A percentile compares a stretch with the other conserved stretches of the same genome.
phyloP scores from a whole-genome alignment of 2,329 filamentous ascomycete genomes.

The Blastomyces parvus region DNA sequence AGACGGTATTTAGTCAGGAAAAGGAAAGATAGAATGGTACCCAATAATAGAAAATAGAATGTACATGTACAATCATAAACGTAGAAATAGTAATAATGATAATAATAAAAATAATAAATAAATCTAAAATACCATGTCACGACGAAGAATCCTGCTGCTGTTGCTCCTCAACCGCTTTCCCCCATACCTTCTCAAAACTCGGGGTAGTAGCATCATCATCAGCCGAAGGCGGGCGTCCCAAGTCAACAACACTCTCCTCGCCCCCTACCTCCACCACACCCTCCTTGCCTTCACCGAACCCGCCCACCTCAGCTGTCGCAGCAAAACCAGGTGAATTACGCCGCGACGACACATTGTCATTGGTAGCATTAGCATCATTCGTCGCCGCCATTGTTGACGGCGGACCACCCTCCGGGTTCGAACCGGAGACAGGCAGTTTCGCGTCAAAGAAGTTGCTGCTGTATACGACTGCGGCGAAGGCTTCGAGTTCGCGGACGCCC shows the following conservation, averaged over 20 bases:
- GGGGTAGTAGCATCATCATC: not conserved
- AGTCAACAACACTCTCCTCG: slow-evolving; percentile 7
- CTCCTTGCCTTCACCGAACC: not conserved
- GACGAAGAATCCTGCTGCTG: not conserved
- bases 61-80: not conserved
- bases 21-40: no score
- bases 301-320: not conserved
- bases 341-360: not conserved
- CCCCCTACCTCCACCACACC: not conserved
- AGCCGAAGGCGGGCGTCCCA: not conserved
- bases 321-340: not conserved
- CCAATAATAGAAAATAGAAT: not conserved
- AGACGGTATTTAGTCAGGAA: no score
- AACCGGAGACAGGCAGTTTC: slow-evolving; percentile 1
- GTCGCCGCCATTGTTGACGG: not conserved
- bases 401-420: not conserved
- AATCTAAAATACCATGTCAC: slow-evolving; percentile 22
- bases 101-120: slow-evolving; percentile 16
- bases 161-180: slow-evolving; percentile 13
- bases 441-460: slow-evolving; percentile 37
- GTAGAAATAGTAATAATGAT: not conserved
- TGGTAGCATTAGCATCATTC: not conserved
- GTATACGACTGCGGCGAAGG: slow-evolving; percentile 42
- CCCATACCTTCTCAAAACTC: slow-evolving; percentile 16
- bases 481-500: slow-evolving; percentile 39